Evolutionary conservation across 2,329 filamentous ascomycete species (phyloP), one percentile per base, ranked within the genome.

Genomic region (Tolypocladium cylindrosporum): DNA sequence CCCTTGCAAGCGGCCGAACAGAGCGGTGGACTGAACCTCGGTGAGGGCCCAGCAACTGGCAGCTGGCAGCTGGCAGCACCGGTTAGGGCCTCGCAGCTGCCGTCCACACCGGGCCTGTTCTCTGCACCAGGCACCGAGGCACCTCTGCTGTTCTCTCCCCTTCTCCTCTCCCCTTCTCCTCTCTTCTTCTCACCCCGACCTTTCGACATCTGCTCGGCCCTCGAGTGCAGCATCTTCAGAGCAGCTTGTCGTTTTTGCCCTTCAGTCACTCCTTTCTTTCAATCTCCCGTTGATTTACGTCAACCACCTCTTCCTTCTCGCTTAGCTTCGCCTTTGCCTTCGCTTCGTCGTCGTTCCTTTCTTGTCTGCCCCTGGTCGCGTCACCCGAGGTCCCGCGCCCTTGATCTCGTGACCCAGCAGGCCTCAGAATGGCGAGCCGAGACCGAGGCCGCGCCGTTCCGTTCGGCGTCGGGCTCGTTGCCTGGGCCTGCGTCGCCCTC

Each of bases 371-470:
- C 59, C 43, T 43, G 37, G 34, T 58, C 58, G 53, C 50, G 21
- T 36, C 31, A 36, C 11, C 31, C 48, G 48, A 52, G 13, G 19
- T 14, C 31, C 11, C 10, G 48, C 31, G 48, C 5, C 31, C 19
- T 21, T 37, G 48, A 36, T 37, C 48, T 11, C 19, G 48, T 37
- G 48, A 36, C 31, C 10, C 31, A 21, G 48, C 31, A 37, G 13
- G 55, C 45, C 43, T 55, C 57, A 62, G 39, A 43, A 68, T 67
- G 65, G 59, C 60, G 36, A 64, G 54, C 36, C 39, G 45, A 27
- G 58, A 34, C 56, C 48, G 40, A 19, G 43, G 34, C 14, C 24
- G 19, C 13, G 39, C 55, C 36, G 6, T 19, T 24, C 21, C 16
- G 21, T 14, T 54, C 27, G 37, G 42, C 11, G 3, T 50, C 14